Base-by-base conservation (phyloP, 805 yeast species). In the Candida stauntonica region DNA sequence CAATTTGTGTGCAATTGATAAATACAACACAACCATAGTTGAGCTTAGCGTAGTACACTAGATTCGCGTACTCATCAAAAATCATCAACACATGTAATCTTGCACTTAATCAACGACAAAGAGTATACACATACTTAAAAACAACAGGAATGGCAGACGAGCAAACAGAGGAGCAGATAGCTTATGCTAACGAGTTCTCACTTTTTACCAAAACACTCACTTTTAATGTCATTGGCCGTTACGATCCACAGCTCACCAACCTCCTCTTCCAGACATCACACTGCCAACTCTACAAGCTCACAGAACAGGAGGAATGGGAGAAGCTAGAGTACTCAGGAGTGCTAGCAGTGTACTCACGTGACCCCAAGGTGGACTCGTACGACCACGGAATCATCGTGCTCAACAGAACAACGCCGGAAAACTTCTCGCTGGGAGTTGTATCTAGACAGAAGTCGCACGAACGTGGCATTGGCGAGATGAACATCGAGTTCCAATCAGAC, bases 181-280 rank as follows among this genome's bases (percentile, higher is more conserved):
- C 28, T 2, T 40, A 40, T 14, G 39, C 36, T 14, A 27, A 39
- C 18, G 47, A 46, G 29, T 39, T 35, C 37, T 83, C 78, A 36
- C 70, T 83, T 17, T 84, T 78, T 53, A 70, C 79, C 36, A 77
- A 75, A 45, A 82, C 89, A 0, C 62, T 84, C 33, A 81, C 84
- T 34, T 83, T 74, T 62, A 84, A 83, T 55, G 89, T 84, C 36
- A 80, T 84, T 21, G 80, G 83, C 17, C 70, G 88, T 44, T 84
- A 84, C 53, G 94, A 84, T 48, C 84, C 89, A 0, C 68, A 70
- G 46, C 75, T 82, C 34, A 77, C 81, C 40, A 86, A 80, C 54
- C 65, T 84, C 21, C 61, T 82, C 29, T 81, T 76, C 51, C 73
- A 79, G 36, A 75, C 89, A 2, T 77, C 89, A 13, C 86, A 82